A percentile compares a stretch with the other conserved stretches of the same genome.
Evolutionary conservation across 768 basidiomycete genomes (phyloP).

Genomic region (Chalciporus chontae): DNA sequence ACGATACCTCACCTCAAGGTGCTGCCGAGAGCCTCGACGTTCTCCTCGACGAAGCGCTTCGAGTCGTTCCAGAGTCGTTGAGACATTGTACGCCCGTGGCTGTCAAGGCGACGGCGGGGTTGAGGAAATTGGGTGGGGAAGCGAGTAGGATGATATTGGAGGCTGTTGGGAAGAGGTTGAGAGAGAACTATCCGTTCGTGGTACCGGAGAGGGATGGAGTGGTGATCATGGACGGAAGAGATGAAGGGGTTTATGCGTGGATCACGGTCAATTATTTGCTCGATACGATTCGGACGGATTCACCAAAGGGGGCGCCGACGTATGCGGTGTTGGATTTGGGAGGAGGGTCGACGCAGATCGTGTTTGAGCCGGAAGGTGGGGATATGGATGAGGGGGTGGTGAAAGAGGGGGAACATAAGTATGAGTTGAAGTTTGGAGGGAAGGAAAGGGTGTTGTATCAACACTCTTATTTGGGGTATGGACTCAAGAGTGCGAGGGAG

Average conservation of each 20-base stretch:
- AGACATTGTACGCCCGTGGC: conserved; percentile 76
- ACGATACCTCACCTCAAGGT: conserved; percentile 49
- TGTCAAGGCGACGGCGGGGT: conserved; percentile 90
- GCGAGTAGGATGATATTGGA: conserved; percentile 70
- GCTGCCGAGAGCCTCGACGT: conserved; percentile 80
- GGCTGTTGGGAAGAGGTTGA: conserved; percentile 63
- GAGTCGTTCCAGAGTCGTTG: conserved; percentile 67
- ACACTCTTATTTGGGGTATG: conserved; percentile 97
- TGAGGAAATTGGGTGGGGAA: conserved; percentile 62
- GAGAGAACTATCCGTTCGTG: conserved; percentile 63
- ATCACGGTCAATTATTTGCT: conserved; percentile 95
- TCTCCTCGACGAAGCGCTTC: conserved; percentile 76
- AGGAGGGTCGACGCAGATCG: conserved; percentile 96
- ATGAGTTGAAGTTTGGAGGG: conserved; percentile 74
- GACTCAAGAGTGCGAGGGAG: conserved; percentile 82
- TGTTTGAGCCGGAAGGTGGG: conserved; percentile 80
- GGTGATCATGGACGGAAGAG: conserved; percentile 90
- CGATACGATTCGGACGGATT: conserved; percentile 59
- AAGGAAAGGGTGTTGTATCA: conserved; percentile 79
- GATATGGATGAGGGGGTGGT: conserved; percentile 36
- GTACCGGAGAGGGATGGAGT: conserved; percentile 63
- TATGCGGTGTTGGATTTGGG: conserved; percentile 95
- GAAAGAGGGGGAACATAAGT: conserved; percentile 89
- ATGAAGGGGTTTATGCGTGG: conserved; percentile 99
- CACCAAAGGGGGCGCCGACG: conserved; percentile 45